Conservation (phyloP, 345 rosid genomes). For the Gossypium longicalyx region DNA sequence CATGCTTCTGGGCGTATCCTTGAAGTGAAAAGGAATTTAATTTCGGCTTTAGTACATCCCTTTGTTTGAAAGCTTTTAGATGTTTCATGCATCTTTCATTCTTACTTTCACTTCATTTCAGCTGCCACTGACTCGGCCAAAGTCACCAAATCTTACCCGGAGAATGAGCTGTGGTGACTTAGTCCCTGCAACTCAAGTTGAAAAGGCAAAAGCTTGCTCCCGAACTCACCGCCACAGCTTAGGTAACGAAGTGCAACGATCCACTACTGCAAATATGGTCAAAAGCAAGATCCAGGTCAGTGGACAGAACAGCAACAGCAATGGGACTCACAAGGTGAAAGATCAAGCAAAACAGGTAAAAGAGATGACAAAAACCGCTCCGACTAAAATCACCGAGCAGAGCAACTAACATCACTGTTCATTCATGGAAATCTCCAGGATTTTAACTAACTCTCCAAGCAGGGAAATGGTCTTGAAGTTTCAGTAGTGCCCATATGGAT, state of each 20-base stretch:
- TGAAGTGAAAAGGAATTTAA: neutral
- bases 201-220: conserved; percentile 50
- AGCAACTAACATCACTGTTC: conserved; percentile 29
- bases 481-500: conserved; percentile 19
- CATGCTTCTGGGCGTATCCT: neutral
- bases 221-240: conserved; percentile 64
- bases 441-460: conserved; percentile 19
- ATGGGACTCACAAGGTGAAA: conserved; percentile 47
- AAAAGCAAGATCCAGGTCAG: conserved; percentile 30
- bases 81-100: neutral
- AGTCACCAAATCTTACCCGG: conserved; percentile 61
- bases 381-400: conserved; percentile 29
- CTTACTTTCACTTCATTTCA: conserved; percentile 27
- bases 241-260: conserved; percentile 39
- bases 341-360: conserved; percentile 35
- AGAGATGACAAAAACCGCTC: conserved; percentile 30
- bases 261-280: conserved; percentile 17
- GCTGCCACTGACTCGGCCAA: conserved; percentile 84
- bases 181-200: conserved; percentile 36
- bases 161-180: conserved; percentile 89
- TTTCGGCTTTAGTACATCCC: too few species aligned
- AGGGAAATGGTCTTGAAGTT: conserved; percentile 24
- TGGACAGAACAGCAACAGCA: conserved; percentile 30
- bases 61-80: neutral
- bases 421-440: conserved; percentile 33